phyloP scores from a whole-genome alignment of 352 stramenopile genomes.

The Globisporangium recalcitrans region DNA sequence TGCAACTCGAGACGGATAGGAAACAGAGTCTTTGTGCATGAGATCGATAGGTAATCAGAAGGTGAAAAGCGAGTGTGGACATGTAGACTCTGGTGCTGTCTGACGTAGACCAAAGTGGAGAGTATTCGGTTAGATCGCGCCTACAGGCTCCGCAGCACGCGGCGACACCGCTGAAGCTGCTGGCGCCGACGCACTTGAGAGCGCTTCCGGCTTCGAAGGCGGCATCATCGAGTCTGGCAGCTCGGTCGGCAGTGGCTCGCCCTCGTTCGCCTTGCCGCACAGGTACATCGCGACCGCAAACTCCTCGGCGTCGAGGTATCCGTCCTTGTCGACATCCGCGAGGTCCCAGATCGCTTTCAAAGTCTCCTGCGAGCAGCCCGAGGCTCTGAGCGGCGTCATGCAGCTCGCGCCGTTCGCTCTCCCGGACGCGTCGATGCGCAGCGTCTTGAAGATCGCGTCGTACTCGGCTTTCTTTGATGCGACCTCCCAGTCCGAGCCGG shows the following conservation, averaged over 20 bases:
- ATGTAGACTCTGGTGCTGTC: neutral
- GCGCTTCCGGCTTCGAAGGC: slow-evolving; percentile 33
- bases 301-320: slow-evolving; percentile 84
- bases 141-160: slow-evolving; percentile 3
- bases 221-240: slow-evolving; percentile 53
- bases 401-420: slow-evolving; percentile 60
- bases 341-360: slow-evolving; percentile 89
- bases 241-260: slow-evolving; percentile 61
- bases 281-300: slow-evolving; percentile 91
- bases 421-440: slow-evolving; percentile 51
- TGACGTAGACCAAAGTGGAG: neutral
- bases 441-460: slow-evolving; percentile 77
- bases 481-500: slow-evolving; percentile 58
- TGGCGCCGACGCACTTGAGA: neutral
- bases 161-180: slow-evolving; percentile 1
- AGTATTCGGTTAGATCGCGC: neutral
- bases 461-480: slow-evolving; percentile 66
- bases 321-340: slow-evolving; percentile 86
- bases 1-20: neutral
- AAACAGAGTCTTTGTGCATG: neutral
- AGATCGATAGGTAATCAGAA: neutral
- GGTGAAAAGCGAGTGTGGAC: neutral
- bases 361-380: slow-evolving; percentile 55
- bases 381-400: slow-evolving; percentile 73
- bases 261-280: slow-evolving; percentile 59